Evolutionary conservation across 2,329 filamentous ascomycete genomes (phyloP).

Genomic region (Xylariaceae sp.): DNA sequence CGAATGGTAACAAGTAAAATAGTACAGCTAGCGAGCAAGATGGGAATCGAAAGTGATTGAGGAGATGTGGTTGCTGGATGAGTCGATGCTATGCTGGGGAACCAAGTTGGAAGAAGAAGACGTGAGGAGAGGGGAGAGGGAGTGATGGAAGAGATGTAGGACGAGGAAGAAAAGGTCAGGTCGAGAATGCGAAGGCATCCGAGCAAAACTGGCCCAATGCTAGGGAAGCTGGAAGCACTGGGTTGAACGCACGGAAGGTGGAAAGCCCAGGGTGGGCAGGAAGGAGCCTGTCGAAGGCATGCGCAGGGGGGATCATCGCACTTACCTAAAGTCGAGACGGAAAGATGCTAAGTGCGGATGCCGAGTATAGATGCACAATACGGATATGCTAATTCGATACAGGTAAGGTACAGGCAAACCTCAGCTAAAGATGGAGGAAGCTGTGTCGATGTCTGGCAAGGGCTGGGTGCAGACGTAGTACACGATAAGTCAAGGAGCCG

Average conservation of each 20-base stretch:
- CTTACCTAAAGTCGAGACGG: constrained; percentile 11
- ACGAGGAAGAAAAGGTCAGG: constrained; percentile 7
- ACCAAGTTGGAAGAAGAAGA: constrained; percentile 27
- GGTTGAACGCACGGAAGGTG: background rate
- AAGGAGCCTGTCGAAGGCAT: background rate
- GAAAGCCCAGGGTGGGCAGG: too few relatives aligned
- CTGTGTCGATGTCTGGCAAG: background rate
- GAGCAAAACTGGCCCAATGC: constrained; percentile 6
- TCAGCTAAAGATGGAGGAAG: constrained; percentile 10
- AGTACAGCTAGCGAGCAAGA: constrained; percentile 59
- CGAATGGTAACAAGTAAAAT: constrained; percentile 54
- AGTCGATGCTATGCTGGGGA: constrained; percentile 46
- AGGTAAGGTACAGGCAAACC: constrained; percentile 11
- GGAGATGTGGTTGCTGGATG: constrained; percentile 37
- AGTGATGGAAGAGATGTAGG: constrained; percentile 20
- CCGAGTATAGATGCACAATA: too few relatives aligned
- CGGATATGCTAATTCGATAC: background rate
- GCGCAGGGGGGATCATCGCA: background rate
- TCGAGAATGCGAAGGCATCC: background rate
- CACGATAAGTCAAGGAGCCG: too few relatives aligned
- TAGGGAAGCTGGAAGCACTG: constrained; percentile 7
- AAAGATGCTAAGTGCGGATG: background rate
- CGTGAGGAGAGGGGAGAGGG: constrained; percentile 15
- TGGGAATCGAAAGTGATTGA: constrained; percentile 45
- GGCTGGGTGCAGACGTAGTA: background rate